These are phyloP conservation scores for Verbena officinalis DNA, from an alignment of 257 asterid species.

Conservation along the genomic window DNA sequence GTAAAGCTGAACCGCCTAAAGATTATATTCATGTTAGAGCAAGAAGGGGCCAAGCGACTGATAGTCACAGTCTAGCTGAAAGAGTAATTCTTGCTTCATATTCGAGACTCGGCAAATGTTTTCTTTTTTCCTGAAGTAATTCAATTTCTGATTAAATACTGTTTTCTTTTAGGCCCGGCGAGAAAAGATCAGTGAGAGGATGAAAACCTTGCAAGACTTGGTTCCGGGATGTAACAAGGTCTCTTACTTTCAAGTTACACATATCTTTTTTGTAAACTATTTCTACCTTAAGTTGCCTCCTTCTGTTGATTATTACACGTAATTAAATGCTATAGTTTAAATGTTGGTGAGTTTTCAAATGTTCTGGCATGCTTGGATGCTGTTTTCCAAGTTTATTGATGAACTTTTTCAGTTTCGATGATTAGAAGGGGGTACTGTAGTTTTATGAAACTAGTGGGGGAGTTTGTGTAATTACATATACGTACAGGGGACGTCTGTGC, in stretches of 20 bases:
- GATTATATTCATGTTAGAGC: slow-evolving; percentile 96
- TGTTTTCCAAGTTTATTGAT: too few relatives aligned
- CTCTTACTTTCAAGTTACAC: not conserved
- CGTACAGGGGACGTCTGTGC: too few relatives aligned
- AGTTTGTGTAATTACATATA: too few relatives aligned
- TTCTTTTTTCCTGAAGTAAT: not conserved
- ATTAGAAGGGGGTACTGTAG: too few relatives aligned
- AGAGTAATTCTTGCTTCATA: slow-evolving; percentile 46
- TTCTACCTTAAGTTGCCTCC: too few relatives aligned
- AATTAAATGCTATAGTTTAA: too few relatives aligned
- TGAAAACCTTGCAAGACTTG: slow-evolving; percentile 92
- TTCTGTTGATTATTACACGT: too few relatives aligned
- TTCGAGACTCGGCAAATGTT: slow-evolving; percentile 9
- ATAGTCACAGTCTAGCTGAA: slow-evolving; percentile 95
- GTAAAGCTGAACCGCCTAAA: slow-evolving; percentile 73
- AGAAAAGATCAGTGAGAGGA: slow-evolving; percentile 95
- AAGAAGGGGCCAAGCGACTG: slow-evolving; percentile 97
- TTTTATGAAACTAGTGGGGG: too few relatives aligned
- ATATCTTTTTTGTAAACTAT: not conserved
- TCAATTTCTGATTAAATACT: slow-evolving; percentile 30
- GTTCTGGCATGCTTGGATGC: too few relatives aligned
- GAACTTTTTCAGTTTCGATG: too few relatives aligned
- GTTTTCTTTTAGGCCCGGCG: slow-evolving; percentile 68
- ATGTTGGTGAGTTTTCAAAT: too few relatives aligned
- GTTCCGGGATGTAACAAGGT: slow-evolving; percentile 98